A percentile compares a stretch with the other conserved stretches of the same genome.
These are phyloP conservation scores for Fusarium sp. DNA, from an alignment of 2,329 filamentous ascomycete genomes.

Conservation along the genomic window DNA sequence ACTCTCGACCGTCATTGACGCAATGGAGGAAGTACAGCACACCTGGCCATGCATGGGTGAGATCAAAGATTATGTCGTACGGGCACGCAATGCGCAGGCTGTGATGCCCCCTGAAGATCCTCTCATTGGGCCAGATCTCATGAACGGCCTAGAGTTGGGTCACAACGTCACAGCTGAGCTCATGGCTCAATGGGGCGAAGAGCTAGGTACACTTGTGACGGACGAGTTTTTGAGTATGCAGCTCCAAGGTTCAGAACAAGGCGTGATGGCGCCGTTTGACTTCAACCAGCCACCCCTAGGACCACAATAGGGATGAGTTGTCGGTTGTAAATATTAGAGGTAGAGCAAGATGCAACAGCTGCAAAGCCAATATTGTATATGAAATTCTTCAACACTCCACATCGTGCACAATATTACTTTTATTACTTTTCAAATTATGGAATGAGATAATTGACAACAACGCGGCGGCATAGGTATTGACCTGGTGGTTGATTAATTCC, in stretches of 20 bases:
- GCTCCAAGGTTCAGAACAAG: slow-evolving; percentile 41
- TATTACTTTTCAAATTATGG: background rate
- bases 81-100: slow-evolving; percentile 44
- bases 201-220: slow-evolving; percentile 47
- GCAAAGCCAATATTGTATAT: background rate
- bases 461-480: background rate
- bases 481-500: background rate
- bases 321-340: background rate
- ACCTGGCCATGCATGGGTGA: slow-evolving; percentile 58
- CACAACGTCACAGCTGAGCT: slow-evolving; percentile 37
- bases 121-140: slow-evolving; percentile 45
- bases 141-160: slow-evolving; percentile 46
- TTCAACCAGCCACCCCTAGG: slow-evolving; percentile 42
- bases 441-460: background rate
- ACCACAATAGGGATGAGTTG: background rate
- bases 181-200: slow-evolving; percentile 44
- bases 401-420: background rate
- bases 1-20: slow-evolving; percentile 58
- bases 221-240: slow-evolving; percentile 49
- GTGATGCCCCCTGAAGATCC: slow-evolving; percentile 46
- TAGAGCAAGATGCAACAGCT: background rate
- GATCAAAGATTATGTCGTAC: slow-evolving; percentile 49
- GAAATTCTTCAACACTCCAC: background rate
- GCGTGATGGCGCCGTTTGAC: slow-evolving; percentile 43
- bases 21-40: slow-evolving; percentile 61